Percentiles rank a stretch among this genome's conserved stretches.
These are phyloP conservation scores for Sporisorium sorghi DNA, from an alignment of 1,284 basidiomycete genomes.

Conservation along the genomic window DNA sequence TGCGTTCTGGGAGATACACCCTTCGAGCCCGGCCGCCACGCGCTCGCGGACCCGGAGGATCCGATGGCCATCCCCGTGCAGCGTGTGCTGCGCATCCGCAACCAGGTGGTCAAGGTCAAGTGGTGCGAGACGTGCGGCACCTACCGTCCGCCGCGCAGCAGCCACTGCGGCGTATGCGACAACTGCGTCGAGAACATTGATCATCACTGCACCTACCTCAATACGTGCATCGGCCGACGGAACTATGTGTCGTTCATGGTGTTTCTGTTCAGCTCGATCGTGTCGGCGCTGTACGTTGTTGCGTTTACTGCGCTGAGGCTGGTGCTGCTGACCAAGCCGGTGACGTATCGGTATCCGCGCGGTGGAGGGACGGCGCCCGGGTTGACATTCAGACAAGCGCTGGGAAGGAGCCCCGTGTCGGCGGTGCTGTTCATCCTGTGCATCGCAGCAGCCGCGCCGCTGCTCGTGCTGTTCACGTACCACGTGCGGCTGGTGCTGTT, in stretches of 20 bases:
- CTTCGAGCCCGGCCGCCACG: constrained; percentile 19
- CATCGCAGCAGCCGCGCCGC: constrained; percentile 43
- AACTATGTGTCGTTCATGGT: constrained; percentile 68
- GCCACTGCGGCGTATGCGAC: constrained; percentile 68
- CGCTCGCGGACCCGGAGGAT: constrained; percentile 42
- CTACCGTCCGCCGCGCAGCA: constrained; percentile 66
- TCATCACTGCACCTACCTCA: constrained; percentile 69
- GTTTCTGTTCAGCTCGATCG: constrained; percentile 52
- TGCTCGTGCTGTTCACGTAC: constrained; percentile 58
- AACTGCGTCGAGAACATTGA: constrained; percentile 69
- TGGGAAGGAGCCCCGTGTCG: constrained; percentile 52
- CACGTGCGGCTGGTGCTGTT: constrained; percentile 59
- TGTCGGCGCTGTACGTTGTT: constrained; percentile 31
- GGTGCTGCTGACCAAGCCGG: constrained; percentile 44
- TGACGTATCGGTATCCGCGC: constrained; percentile 28
- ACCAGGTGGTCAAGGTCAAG: constrained; percentile 49
- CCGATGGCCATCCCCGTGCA: constrained; percentile 43
- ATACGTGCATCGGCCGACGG: constrained; percentile 67
- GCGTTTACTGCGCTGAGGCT: constrained; percentile 44
- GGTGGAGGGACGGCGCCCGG: constrained; percentile 38
- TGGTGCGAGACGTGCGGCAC: constrained; percentile 69
- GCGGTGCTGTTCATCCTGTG: constrained; percentile 61
- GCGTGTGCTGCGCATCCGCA: constrained; percentile 39
- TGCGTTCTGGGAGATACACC: constrained; percentile 43
- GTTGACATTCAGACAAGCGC: constrained; percentile 44